These are phyloP conservation scores for Yamadazyma akitaensis DNA, from an alignment of 805 yeast species.

Conservation along the genomic window DNA sequence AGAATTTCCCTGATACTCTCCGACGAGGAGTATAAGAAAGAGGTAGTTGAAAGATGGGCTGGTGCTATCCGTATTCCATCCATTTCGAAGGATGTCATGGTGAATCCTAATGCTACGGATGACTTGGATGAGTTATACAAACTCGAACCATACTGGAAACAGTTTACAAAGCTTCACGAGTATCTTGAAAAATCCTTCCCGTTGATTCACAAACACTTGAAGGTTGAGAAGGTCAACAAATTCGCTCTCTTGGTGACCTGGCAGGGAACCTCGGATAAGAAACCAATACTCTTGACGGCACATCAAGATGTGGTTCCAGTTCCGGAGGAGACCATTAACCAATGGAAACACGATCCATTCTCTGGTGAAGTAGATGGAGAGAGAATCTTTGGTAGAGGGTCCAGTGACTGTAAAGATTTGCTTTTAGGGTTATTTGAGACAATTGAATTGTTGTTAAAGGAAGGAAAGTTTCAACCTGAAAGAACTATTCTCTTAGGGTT, in stretches of 20 bases:
- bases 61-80: constrained; percentile 33
- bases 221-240: constrained; percentile 33
- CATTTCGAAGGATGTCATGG: constrained; percentile 29
- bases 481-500: constrained; percentile 46
- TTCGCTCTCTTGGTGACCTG: constrained; percentile 37
- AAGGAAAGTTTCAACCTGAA: constrained; percentile 34
- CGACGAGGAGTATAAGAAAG: constrained; percentile 22
- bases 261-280: constrained; percentile 30
- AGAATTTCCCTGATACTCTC: constrained; percentile 24
- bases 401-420: constrained; percentile 39
- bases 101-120: constrained; percentile 24
- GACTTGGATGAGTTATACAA: constrained; percentile 24
- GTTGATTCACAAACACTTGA: constrained; percentile 28
- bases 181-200: constrained; percentile 34
- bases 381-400: constrained; percentile 34
- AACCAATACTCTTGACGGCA: constrained; percentile 37
- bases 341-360: constrained; percentile 39
- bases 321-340: constrained; percentile 32
- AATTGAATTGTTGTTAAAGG: constrained; percentile 30
- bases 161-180: constrained; percentile 25
- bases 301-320: constrained; percentile 45
- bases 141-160: constrained; percentile 24
- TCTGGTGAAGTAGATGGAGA: constrained; percentile 33
- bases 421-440: constrained; percentile 41
- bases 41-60: constrained; percentile 21